Evolutionary conservation across 2,329 filamentous ascomycete species (phyloP).

Genomic region (Fusarium sp.): DNA sequence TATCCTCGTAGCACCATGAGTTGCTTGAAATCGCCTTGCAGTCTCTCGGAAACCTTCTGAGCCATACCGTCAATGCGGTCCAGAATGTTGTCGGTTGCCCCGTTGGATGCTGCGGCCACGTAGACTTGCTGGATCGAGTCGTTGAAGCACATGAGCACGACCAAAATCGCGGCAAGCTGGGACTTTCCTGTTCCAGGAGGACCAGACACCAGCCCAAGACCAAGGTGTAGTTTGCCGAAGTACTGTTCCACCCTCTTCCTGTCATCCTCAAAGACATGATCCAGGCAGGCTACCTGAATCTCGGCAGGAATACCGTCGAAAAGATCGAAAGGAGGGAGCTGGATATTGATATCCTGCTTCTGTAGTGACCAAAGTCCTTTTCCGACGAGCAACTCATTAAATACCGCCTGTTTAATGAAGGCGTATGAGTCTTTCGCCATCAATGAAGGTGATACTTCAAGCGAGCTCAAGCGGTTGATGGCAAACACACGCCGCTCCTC

Average conservation of each 20-base stretch:
- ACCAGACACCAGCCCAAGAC: neutral
- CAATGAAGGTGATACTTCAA: accelerated
- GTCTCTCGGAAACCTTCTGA: accelerated
- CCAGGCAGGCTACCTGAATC: neutral
- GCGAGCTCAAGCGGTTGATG: neutral
- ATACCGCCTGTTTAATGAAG: accelerated
- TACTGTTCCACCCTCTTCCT: neutral
- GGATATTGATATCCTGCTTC: accelerated
- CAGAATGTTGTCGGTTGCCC: neutral
- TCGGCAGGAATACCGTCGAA: accelerated
- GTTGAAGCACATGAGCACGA: neutral
- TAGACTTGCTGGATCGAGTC: neutral
- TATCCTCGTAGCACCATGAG: constrained; percentile 11
- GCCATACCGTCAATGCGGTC: neutral
- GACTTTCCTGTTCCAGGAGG: constrained; percentile 12
- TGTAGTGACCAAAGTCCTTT: neutral
- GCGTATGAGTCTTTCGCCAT: accelerated
- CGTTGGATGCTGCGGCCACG: neutral
- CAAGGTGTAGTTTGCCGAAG: neutral
- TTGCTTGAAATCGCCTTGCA: accelerated
- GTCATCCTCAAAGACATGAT: neutral
- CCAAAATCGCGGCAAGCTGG: neutral
- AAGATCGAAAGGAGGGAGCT: accelerated
- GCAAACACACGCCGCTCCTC: neutral
- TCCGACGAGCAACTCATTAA: neutral